phyloP scores from a whole-genome alignment of 2,329 filamentous ascomycete genomes.

The Penicillium freii region DNA sequence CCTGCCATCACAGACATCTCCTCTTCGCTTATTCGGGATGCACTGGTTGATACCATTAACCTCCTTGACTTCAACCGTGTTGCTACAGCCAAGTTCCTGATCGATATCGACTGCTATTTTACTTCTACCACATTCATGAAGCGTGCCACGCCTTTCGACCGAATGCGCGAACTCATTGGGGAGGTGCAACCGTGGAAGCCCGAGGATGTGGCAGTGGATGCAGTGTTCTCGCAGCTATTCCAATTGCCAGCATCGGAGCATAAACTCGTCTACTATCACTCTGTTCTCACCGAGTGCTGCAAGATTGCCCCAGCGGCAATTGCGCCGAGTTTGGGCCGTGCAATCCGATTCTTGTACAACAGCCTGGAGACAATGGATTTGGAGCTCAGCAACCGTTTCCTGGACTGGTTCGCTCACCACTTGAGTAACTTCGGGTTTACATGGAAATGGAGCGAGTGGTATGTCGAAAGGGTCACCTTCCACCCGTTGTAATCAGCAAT shows the following conservation, averaged over 20 bases:
- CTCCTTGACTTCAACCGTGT: constrained; percentile 90
- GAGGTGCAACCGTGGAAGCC: constrained; percentile 86
- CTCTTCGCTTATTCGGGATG: constrained; percentile 79
- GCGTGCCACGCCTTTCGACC: constrained; percentile 87
- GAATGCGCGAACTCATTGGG: constrained; percentile 66
- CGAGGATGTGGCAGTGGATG: constrained; percentile 95
- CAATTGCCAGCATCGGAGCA: constrained; percentile 83
- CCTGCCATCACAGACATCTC: constrained; percentile 73
- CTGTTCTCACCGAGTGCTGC: constrained; percentile 89
- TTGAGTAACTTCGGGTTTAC: constrained; percentile 98
- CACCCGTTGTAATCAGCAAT: background rate
- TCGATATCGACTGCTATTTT: constrained; percentile 95
- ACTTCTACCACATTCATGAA: constrained; percentile 86
- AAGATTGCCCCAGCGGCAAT: constrained; percentile 96
- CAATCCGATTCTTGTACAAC: constrained; percentile 87
- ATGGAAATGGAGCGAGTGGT: constrained; percentile 99
- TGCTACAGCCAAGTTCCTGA: constrained; percentile 79
- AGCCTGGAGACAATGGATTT: constrained; percentile 80
- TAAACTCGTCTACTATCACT: constrained; percentile 95
- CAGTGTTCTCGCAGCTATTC: constrained; percentile 92
- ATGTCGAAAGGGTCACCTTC: constrained; percentile 27
- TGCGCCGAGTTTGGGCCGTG: constrained; percentile 86
- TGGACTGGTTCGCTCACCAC: constrained; percentile 98
- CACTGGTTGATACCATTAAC: constrained; percentile 88
- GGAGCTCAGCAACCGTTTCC: constrained; percentile 80